Base-by-base conservation (phyloP, 2,329 filamentous ascomycete genomes). In the Ascochyta rabiei region DNA sequence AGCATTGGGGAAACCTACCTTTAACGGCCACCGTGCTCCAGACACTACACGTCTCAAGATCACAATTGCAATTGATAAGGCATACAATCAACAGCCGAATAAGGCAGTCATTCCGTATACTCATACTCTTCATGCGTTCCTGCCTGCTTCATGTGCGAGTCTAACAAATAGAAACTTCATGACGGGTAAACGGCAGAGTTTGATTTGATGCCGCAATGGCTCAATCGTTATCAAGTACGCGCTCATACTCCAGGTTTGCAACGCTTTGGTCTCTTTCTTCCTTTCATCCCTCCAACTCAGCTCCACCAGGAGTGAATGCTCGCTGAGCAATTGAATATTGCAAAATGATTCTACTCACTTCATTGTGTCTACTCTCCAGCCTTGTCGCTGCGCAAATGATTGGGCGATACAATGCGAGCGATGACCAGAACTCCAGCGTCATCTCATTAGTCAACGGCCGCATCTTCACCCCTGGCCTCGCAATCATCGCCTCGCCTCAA, bases 391-490 rank as follows among this genome's bases (percentile, higher is more conserved):
- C 64, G 49, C 69, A 73, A 48, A 71, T 70, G 70, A 41, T 73
- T 31, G 62, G 61, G 23, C 58, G 52, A 37, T 61, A 67, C 53
- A 60, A 59, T 21, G 62, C 62, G 18, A 61, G 63, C 19, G 48
- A 60, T 13, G 50, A 43, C 1, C 61, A 62, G 6, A 66, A 69
- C 40, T 65, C 63, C 19, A 72, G 64, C 55, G 63, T 61, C 56
- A 88, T 88, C 63, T 84, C 82, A 18, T 81, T 85, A 46, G 74
- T 84, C 19, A 84, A 84, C 61, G 87, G 87, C 15, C 86, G 90
- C 63, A 83, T 90, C 48, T 89, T 83, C 65, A 90, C 87, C 0
- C 87, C 87, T 0, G 87, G 88, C 0, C 81, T 90, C 50, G 86
- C 82, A 21, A 82, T 90, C 51, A 76, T 90, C 31, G 82, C 89